Evolutionary conservation across 768 basidiomycete species (phyloP).

Genomic region (Russula earlei): DNA sequence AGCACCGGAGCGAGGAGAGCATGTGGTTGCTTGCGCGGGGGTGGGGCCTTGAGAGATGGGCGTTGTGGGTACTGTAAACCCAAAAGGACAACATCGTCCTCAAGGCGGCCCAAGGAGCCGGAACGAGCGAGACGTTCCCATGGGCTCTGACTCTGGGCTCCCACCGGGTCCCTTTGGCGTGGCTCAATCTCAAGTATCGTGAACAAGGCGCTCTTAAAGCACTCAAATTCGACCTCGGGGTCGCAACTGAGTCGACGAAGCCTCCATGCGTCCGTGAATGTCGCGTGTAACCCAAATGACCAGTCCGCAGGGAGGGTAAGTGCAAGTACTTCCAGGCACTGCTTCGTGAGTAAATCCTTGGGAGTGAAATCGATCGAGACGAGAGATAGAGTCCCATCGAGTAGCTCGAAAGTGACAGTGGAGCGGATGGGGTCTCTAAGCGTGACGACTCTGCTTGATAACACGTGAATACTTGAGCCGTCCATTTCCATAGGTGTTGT

Average conservation of each 20-base stretch:
- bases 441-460: slow-evolving; percentile 29
- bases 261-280: slow-evolving; percentile 54
- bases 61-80: slow-evolving; percentile 32
- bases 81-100: slow-evolving; percentile 50
- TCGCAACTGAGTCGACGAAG: slow-evolving; percentile 33
- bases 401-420: slow-evolving; percentile 43
- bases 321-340: slow-evolving; percentile 55
- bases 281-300: slow-evolving; percentile 45
- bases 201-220: slow-evolving; percentile 44
- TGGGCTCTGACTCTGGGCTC: slow-evolving; percentile 21
- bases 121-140: slow-evolving; percentile 45
- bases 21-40: slow-evolving; percentile 28
- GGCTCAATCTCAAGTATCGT: slow-evolving; percentile 34
- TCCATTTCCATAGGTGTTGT: slow-evolving; percentile 11
- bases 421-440: slow-evolving; percentile 43
- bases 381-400: slow-evolving; percentile 39
- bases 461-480: background rate
- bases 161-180: background rate
- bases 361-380: slow-evolving; percentile 48
- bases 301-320: slow-evolving; percentile 46
- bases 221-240: slow-evolving; percentile 46
- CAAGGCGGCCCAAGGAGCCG: slow-evolving; percentile 38
- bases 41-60: background rate
- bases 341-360: slow-evolving; percentile 43
- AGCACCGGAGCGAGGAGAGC: slow-evolving; percentile 48